These are phyloP conservation scores for Colletotrichum sp. DNA, from an alignment of 2,329 filamentous ascomycete species.

Conservation along the genomic window DNA sequence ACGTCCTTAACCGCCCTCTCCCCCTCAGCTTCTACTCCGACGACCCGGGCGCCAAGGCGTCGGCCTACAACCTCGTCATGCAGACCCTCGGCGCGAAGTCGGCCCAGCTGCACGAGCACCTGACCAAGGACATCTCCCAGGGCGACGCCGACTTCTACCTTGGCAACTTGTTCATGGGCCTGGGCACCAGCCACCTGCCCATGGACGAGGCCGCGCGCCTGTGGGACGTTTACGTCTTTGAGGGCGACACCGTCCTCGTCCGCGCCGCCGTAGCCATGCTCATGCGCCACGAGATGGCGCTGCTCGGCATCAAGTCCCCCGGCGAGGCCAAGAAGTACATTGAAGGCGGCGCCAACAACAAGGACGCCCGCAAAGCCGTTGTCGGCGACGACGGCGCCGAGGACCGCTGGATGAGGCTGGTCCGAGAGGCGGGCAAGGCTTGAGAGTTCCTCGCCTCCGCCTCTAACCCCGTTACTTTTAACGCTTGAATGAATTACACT, in stretches of 20 bases:
- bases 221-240: slow-evolving; percentile 85
- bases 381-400: slow-evolving; percentile 45
- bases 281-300: slow-evolving; percentile 53
- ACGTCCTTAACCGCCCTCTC: slow-evolving; percentile 77
- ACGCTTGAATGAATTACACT: slow-evolving; percentile 18
- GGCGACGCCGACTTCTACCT: slow-evolving; percentile 61
- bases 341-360: slow-evolving; percentile 24
- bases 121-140: slow-evolving; percentile 54
- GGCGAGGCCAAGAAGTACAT: slow-evolving; percentile 48
- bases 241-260: slow-evolving; percentile 76
- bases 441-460: slow-evolving; percentile 10
- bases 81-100: slow-evolving; percentile 70
- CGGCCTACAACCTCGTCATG: slow-evolving; percentile 72
- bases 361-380: slow-evolving; percentile 18
- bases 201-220: slow-evolving; percentile 75
- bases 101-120: slow-evolving; percentile 66
- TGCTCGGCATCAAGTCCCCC: slow-evolving; percentile 51
- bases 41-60: slow-evolving; percentile 71
- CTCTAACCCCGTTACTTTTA: not conserved
- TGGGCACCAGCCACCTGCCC: slow-evolving; percentile 68
- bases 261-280: slow-evolving; percentile 74
- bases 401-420: slow-evolving; percentile 48
- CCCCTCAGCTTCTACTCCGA: slow-evolving; percentile 77
- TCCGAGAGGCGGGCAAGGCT: slow-evolving; percentile 43
- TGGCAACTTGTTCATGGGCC: slow-evolving; percentile 62